Base-by-base conservation (phyloP, 495 filamentous ascomycete species). In the Filosporella fistucella region DNA sequence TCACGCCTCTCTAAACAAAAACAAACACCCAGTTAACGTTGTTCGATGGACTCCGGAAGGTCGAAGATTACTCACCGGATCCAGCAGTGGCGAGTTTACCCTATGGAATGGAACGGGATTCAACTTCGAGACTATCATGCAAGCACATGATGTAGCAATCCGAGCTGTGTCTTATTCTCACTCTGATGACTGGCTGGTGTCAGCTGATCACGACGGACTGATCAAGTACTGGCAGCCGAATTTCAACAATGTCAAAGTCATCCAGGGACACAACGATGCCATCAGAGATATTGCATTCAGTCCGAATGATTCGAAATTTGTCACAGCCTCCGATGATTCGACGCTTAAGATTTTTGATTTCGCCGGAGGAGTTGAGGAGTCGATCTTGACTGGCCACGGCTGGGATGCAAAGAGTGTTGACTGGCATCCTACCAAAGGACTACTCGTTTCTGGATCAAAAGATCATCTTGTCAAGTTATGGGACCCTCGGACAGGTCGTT, bases 161-260 rank as follows among this genome's bases (percentile, higher is more conserved):
- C 85, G 93, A 45, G 87, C 87, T 17, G 72, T 91, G 39, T 76
- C 75, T 37, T 98, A 95, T 71, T 91, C 91, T 6, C 90, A 96
- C 68, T 91, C 82, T 56, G 88, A 94, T 59, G 93, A 97, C 63
- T 97, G 91, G 91, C 77, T 98, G 2, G 76, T 98, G 17, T 98
- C 93, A 11, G 91, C 90, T 32, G 93, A 96, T 65, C 90, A 96
- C 58, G 88, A 90, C 57, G 93, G 93, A 29, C 76, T 91, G 53
- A 83, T 98, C 63, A 98, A 97, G 67, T 97, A 97, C 68, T 98
- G 91, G 91, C 89, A 95, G 60, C 89, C 93, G 2, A 98, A 97
- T 65, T 96, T 98, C 72, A 97, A 98, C 74, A 96, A 96, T 59
- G 89, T 97, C 49, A 88, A 97, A 63, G 86, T 84, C 24, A 86